These are phyloP conservation scores for Lecanicillium sp. DNA, from an alignment of 2,329 filamentous ascomycete genomes.

Conservation along the genomic window DNA sequence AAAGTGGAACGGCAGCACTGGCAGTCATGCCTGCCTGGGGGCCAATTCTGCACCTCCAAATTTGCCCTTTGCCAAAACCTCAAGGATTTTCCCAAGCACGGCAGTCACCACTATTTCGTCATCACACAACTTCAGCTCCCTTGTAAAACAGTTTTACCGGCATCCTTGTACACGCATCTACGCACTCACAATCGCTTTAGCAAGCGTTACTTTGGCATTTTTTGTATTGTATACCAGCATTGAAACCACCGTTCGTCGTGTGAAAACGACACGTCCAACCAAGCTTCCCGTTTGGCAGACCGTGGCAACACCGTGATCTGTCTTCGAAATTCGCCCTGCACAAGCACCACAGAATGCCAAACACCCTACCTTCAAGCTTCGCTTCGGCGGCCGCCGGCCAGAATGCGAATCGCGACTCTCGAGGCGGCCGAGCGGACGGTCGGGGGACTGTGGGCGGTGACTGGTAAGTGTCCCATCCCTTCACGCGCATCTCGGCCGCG, in stretches of 20 bases:
- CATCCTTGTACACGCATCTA: conserved; percentile 6
- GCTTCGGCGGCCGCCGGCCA: conserved; percentile 76
- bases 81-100: conserved; percentile 21
- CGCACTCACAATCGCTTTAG: conserved; percentile 7
- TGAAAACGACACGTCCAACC: background rate
- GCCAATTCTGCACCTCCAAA: conserved; percentile 18
- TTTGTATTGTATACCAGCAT: conserved; percentile 4
- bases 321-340: conserved; percentile 1
- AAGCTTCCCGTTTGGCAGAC: background rate
- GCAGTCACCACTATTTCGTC: conserved; percentile 6
- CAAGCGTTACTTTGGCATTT: conserved; percentile 9
- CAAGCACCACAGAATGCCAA: conserved; percentile 45
- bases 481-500: conserved; percentile 18
- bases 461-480: conserved; percentile 50
- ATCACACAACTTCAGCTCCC: conserved; percentile 18
- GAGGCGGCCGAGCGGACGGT: conserved; percentile 49
- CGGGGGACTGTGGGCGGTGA: conserved; percentile 54
- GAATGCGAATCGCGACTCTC: conserved; percentile 51
- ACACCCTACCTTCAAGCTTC: conserved; percentile 74
- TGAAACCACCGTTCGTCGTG: conserved; percentile 6
- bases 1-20: conserved; percentile 5
- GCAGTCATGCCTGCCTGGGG: background rate
- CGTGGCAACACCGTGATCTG: conserved; percentile 3
- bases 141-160: conserved; percentile 5
- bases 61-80: conserved; percentile 23